Conservation (phyloP, 768 basidiomycete genomes). For the Kwoniella sp. region DNA sequence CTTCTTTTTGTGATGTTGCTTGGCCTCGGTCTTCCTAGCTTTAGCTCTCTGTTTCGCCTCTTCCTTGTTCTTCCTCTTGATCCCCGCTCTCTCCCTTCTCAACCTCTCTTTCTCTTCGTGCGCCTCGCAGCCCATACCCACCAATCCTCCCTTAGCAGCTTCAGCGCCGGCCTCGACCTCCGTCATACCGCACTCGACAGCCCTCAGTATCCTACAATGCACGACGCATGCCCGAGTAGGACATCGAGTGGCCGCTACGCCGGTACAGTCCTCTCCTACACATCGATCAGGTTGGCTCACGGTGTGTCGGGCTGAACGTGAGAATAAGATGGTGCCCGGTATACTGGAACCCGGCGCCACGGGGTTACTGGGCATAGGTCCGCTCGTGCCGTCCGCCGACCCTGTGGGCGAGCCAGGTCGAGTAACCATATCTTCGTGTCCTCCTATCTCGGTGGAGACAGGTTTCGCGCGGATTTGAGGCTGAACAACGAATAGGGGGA, state of each 20-base stretch:
- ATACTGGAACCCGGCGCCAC: slow-evolving; percentile 16
- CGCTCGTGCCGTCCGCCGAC: neutral
- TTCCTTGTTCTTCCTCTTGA: slow-evolving; percentile 43
- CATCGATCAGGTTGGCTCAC: slow-evolving; percentile 10
- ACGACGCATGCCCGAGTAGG: slow-evolving; percentile 47
- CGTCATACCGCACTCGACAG: slow-evolving; percentile 33
- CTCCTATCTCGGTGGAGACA: slow-evolving; percentile 30
- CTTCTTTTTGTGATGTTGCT: neutral
- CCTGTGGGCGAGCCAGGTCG: slow-evolving; percentile 14
- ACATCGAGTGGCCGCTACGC: slow-evolving; percentile 47
- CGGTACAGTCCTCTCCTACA: slow-evolving; percentile 32
- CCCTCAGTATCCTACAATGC: slow-evolving; percentile 49
- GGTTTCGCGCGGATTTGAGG: slow-evolving; percentile 65
- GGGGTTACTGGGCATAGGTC: slow-evolving; percentile 4
- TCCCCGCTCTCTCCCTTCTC: slow-evolving; percentile 41
- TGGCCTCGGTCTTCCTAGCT: slow-evolving; percentile 13
- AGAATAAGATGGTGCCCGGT: slow-evolving; percentile 11
- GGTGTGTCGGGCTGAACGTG: slow-evolving; percentile 11
- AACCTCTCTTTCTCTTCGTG: slow-evolving; percentile 55
- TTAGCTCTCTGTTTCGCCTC: slow-evolving; percentile 30
- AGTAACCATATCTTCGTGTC: slow-evolving; percentile 28
- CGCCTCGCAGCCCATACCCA: slow-evolving; percentile 53
- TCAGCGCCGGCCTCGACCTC: slow-evolving; percentile 35
- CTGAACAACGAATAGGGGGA: slow-evolving; percentile 74
- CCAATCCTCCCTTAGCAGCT: slow-evolving; percentile 37